Evolutionary conservation across 331 rosid genomes (phyloP).

Genomic region (Malus hybrid): DNA sequence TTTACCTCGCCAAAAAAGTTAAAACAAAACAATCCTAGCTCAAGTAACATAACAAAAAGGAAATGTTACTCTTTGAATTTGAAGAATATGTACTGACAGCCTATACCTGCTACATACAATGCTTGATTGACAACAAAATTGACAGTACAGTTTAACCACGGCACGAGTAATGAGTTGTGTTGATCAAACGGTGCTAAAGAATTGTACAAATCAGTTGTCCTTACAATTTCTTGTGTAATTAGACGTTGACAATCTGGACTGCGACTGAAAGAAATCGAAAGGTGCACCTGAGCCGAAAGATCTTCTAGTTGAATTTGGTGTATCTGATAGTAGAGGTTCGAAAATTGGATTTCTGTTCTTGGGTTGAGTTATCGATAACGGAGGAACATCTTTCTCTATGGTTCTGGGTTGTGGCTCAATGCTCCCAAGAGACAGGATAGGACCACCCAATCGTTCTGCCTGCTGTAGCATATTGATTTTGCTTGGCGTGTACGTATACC

Average conservation of each 20-base stretch:
- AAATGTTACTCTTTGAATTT: too few species aligned
- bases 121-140: background rate
- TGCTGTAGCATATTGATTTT: conserved; percentile 85
- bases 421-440: conserved; percentile 64
- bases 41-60: too few species aligned
- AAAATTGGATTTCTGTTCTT: conserved; percentile 69
- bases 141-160: background rate
- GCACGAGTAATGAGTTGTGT: conserved; percentile 8
- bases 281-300: conserved; percentile 57
- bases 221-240: conserved; percentile 72
- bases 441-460: conserved; percentile 88
- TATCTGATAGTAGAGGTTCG: conserved; percentile 76
- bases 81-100: background rate
- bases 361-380: conserved; percentile 64
- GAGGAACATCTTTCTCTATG: conserved; percentile 55
- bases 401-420: conserved; percentile 64
- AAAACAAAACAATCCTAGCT: too few species aligned
- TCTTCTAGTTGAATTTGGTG: conserved; percentile 74
- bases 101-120: background rate
- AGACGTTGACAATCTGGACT: conserved; percentile 38
- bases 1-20: too few species aligned
- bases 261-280: conserved; percentile 70
- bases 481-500: conserved; percentile 77
- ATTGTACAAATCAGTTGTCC: conserved; percentile 39
- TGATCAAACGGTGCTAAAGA: background rate